phyloP scores from a whole-genome alignment of 2,329 filamentous ascomycete genomes.

The Torrubiella hemipterigena region DNA sequence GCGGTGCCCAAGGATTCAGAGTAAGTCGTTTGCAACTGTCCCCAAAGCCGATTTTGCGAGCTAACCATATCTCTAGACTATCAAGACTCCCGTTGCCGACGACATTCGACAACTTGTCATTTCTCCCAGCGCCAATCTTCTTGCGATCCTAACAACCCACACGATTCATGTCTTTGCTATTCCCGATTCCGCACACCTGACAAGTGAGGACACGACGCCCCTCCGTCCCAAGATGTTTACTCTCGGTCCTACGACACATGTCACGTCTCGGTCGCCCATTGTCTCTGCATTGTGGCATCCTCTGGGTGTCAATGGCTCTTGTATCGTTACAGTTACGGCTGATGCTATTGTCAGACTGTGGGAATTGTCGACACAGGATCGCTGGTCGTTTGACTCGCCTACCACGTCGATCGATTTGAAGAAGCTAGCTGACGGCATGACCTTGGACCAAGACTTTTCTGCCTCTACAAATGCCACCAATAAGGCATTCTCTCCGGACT shows the following conservation, averaged over 20 bases:
- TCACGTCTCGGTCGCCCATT: constrained; percentile 71
- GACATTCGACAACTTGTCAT: constrained; percentile 77
- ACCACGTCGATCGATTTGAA: constrained; percentile 77
- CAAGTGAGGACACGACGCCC: constrained; percentile 51
- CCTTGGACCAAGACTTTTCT: constrained; percentile 69
- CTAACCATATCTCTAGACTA: constrained; percentile 37
- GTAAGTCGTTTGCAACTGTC: constrained; percentile 13
- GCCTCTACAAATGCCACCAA: constrained; percentile 63
- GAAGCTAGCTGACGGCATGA: constrained; percentile 77
- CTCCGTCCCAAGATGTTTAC: constrained; percentile 80
- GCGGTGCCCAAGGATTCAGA: constrained; percentile 18
- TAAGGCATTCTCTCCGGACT: constrained; percentile 78
- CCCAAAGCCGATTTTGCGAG: constrained; percentile 3
- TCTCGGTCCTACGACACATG: constrained; percentile 84
- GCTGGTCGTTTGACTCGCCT: constrained; percentile 78
- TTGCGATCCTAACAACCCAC: constrained; percentile 77
- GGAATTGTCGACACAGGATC: constrained; percentile 75
- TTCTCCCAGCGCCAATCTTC: constrained; percentile 68
- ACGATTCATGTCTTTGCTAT: constrained; percentile 82
- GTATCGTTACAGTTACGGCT: constrained; percentile 76
- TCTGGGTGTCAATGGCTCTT: constrained; percentile 67
- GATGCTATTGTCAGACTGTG: constrained; percentile 84
- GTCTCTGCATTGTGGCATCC: constrained; percentile 87
- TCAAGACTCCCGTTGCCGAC: constrained; percentile 67
- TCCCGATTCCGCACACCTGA: constrained; percentile 67